Evolutionary conservation across 192 early-diverging fungal genomes (phyloP), one percentile per base, ranked within the genome.

Genomic region (Haplosporangium gracile): DNA sequence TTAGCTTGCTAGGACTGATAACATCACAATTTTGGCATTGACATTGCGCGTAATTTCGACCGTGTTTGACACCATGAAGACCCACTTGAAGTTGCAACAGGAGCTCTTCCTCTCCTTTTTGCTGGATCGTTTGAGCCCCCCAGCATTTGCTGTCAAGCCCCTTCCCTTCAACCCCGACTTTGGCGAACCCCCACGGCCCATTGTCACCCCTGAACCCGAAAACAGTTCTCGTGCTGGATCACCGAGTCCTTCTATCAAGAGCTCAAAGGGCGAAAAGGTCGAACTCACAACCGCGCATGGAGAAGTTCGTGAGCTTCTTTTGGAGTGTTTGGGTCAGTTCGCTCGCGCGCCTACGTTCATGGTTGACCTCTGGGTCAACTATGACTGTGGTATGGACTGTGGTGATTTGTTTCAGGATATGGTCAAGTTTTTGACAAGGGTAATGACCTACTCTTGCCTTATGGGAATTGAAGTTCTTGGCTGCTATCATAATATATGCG

Each of bases 311-410:
- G 96, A 98, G 68, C 85, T 98, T 68, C 80, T 98, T 45, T 74
- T 99, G 7, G 98, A 99, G 80, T 94, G 94, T 49, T 77, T 97
- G 24, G 81, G 92, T 2, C 95, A 96, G 78, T 92, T 96, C 76
- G 94, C 92, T 38, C 88, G 96, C 71, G 92, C 93, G 57, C 93
- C 96, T 22, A 92, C 93, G 2, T 95, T 98, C 70, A 91, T 96
- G 87, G 91, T 93, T 0, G 97, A 99, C 76, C 90, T 99, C 47
- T 99, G 97, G 94, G 93, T 97, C 72, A 97, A 98, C 87, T 98
- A 96, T 85, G 99, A 99, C 87, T 96, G 97, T 74, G 95, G 97
- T 78, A 74, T 96, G 79, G 90, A 94, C 49, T 93, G 93, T 57
- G 93, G 94, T 60, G 95, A 98, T 88, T 89, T 99, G 71, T 99